Base-by-base conservation (phyloP, 169 alveolate genomes). In the Plasmodium coatneyi region DNA sequence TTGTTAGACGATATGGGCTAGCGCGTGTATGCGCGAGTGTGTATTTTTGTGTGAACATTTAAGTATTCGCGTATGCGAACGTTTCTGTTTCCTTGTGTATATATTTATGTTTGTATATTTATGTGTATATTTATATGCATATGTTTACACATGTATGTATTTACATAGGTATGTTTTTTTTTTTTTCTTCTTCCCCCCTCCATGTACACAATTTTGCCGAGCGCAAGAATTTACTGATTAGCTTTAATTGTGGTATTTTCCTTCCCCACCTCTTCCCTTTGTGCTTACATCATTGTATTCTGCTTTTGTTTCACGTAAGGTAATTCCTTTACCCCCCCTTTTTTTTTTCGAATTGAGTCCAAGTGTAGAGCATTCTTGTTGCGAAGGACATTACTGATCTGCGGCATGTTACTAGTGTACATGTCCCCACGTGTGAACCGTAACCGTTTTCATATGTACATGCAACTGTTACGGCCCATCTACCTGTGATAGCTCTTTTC, bases 81-180 rank as follows among this genome's bases (percentile, higher is more conserved):
- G 52, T 43, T 66, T 14, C 14, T 14, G 28, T 25, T 22, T 4
- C 16, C 36, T 6, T 66, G 28, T 66, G 36, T 66, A 28, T 66
- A 10, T 66, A 30, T 14, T 7, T 30, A 30, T 30, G 36, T 14
- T n/a, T n/a, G 78, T 34, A 30, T 16, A 76, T 76, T 28, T 76
- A 76, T 76, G 46, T 76, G 22, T 76, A 34, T 34, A 76, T 76
- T 36, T 76, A 76, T 76, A 76, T 76, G 49, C 52, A 22, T 16
- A 28, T 32, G 25, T 12, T 36, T 76, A 19, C 49, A 34, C 9
- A 76, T 34, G 49, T 76, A 36, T 76, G 46, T 76, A 32, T 32
- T 32, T 32, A 32, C 39, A 32, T 32, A 32, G 3, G 39, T 32
- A 32, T 32, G 60, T 34, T 34, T 22, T 28, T 56, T 56, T 56